These are phyloP conservation scores for Amesomyces nigricolor DNA, from an alignment of 2,329 filamentous ascomycete species.

Conservation along the genomic window DNA sequence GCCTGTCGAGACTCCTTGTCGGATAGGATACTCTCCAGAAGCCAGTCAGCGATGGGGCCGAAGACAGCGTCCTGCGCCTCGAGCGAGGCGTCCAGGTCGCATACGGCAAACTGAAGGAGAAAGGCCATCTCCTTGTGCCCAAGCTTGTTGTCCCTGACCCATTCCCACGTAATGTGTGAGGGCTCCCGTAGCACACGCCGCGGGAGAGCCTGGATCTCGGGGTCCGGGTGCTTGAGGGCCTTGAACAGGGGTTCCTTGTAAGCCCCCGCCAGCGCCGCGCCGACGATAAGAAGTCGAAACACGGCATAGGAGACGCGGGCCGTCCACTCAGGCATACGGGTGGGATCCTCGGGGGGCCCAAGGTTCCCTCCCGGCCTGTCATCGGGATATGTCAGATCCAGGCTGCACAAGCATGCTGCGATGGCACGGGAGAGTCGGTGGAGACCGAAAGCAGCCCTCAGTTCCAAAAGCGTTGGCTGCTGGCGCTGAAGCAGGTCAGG, in stretches of 20 bases:
- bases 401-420: neutral
- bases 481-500: neutral
- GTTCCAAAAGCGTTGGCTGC: conserved; percentile 1
- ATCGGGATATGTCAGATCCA: neutral
- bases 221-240: neutral
- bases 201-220: neutral
- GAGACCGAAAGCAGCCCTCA: conserved; percentile 2
- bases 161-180: too few relatives aligned
- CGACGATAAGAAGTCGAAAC: conserved; percentile 1
- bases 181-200: neutral
- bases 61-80: conserved; percentile 8
- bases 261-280: conserved; percentile 6
- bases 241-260: conserved; percentile 7
- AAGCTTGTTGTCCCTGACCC: neutral
- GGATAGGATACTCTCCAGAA: conserved; percentile 1
- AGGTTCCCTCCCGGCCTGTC: neutral
- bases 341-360: neutral
- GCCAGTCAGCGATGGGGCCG: conserved; percentile 1
- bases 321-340: neutral
- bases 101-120: neutral
- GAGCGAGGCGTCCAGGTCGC: neutral
- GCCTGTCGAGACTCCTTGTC: neutral
- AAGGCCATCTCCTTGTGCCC: neutral
- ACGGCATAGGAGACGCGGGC: neutral
- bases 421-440: neutral